Evolutionary conservation across 257 asterid species (phyloP).

Genomic region (Coffea canephora): DNA sequence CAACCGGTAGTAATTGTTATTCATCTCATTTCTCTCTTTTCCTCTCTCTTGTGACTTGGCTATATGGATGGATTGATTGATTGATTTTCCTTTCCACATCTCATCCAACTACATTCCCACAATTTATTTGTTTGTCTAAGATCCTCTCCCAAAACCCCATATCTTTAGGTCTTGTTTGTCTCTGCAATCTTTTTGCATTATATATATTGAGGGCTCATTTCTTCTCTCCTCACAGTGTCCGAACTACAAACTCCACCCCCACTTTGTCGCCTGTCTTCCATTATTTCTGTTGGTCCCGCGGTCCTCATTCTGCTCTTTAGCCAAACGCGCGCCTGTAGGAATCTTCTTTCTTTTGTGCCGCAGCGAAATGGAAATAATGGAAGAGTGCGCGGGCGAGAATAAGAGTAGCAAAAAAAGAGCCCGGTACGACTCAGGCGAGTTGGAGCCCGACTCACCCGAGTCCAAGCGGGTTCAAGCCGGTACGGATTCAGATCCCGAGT

Average conservation of each 20-base stretch:
- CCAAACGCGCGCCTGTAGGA: conserved; percentile 19
- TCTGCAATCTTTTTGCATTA: conserved; percentile 2
- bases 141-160: neutral
- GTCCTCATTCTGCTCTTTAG: neutral
- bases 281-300: too few relatives aligned
- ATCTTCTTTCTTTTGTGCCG: neutral
- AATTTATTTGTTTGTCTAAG: neutral
- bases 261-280: neutral
- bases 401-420: conserved; percentile 22
- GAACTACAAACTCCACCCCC: neutral
- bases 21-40: too few relatives aligned
- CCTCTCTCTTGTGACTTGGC: neutral
- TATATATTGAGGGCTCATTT: conserved; percentile 17
- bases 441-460: conserved; percentile 16
- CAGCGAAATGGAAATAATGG: neutral
- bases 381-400: conserved; percentile 6
- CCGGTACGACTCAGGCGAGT: conserved; percentile 28
- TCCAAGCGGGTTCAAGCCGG: conserved; percentile 8
- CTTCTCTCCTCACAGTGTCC: conserved; percentile 14
- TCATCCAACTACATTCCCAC: conserved; percentile 19
- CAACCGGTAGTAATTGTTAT: too few relatives aligned
- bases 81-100: conserved; percentile 20
- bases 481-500: conserved; percentile 1
- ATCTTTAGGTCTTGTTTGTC: conserved; percentile 11
- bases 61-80: neutral